phyloP scores from a whole-genome alignment of 2,329 filamentous ascomycete genomes.

The Gremmenia infestans region DNA sequence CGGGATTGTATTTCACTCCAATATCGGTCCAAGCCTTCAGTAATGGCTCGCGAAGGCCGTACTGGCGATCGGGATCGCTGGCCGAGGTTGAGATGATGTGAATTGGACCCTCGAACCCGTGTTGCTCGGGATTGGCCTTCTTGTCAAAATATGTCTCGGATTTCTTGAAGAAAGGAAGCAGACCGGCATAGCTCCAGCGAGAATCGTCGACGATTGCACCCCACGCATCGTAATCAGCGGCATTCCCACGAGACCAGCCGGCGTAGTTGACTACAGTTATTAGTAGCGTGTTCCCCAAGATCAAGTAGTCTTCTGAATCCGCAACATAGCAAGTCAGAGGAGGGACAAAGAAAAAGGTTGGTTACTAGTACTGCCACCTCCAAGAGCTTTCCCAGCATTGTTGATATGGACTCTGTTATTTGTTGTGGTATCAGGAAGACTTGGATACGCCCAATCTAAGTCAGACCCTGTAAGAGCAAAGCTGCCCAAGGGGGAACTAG shows the following conservation, averaged over 20 bases:
- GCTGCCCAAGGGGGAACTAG: neutral
- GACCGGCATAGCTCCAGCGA: conserved; percentile 41
- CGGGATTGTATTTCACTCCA: conserved; percentile 26
- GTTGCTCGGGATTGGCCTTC: conserved; percentile 19
- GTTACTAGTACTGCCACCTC: conserved; percentile 34
- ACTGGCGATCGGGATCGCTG: conserved; percentile 32
- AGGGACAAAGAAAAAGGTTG: no score
- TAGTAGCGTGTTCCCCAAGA: no score
- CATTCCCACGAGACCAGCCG: conserved; percentile 40
- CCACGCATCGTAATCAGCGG: conserved; percentile 44
- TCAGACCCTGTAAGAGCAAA: conserved; percentile 4
- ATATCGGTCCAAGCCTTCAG: conserved; percentile 35
- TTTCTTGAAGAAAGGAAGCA: conserved; percentile 42
- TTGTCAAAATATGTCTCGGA: conserved; percentile 26
- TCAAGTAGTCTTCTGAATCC: no score
- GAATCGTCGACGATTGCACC: conserved; percentile 35
- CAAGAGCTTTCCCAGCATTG: conserved; percentile 36
- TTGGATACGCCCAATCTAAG: conserved; percentile 34
- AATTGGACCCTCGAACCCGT: conserved; percentile 31
- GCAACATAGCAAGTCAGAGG: no score
- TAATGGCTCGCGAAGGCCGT: conserved; percentile 35
- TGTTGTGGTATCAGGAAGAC: conserved; percentile 28
- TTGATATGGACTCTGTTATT: conserved; percentile 24
- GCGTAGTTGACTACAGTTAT: conserved; percentile 32
- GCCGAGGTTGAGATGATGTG: conserved; percentile 20